phyloP scores from a whole-genome alignment of 148 eudicot genomes.

The Polygonum aviculare region DNA sequence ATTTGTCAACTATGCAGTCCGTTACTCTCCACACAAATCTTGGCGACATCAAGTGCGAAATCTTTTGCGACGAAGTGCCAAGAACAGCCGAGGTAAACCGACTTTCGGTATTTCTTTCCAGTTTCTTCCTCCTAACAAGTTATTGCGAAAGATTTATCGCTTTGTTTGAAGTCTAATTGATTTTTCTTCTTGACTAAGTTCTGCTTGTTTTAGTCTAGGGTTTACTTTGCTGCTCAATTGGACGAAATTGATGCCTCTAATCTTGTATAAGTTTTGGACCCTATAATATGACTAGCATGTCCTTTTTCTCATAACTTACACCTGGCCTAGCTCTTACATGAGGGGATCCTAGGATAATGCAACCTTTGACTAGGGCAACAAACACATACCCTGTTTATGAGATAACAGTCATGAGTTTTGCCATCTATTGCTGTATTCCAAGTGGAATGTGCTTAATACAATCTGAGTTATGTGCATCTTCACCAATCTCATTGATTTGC shows the following conservation, averaged over 20 bases:
- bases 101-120: neutral
- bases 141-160: neutral
- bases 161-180: neutral
- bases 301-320: neutral
- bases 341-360: neutral
- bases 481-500: constrained; percentile 11
- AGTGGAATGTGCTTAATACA: neutral
- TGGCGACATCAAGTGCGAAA: constrained; percentile 88
- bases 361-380: neutral
- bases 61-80: constrained; percentile 77
- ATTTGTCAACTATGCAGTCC: constrained; percentile 32
- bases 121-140: neutral
- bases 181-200: neutral
- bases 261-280: neutral
- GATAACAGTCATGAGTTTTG: neutral
- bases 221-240: neutral
- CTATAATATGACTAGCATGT: neutral
- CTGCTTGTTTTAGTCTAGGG: neutral
- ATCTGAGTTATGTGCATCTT: neutral
- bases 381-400: neutral
- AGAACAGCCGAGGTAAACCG: constrained; percentile 63
- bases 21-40: constrained; percentile 87
- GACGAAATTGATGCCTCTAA: neutral
- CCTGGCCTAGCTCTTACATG: neutral
- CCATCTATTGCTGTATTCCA: neutral